phyloP scores from a whole-genome alignment of 2,329 filamentous ascomycete species.

The Coniochaeta sp. region DNA sequence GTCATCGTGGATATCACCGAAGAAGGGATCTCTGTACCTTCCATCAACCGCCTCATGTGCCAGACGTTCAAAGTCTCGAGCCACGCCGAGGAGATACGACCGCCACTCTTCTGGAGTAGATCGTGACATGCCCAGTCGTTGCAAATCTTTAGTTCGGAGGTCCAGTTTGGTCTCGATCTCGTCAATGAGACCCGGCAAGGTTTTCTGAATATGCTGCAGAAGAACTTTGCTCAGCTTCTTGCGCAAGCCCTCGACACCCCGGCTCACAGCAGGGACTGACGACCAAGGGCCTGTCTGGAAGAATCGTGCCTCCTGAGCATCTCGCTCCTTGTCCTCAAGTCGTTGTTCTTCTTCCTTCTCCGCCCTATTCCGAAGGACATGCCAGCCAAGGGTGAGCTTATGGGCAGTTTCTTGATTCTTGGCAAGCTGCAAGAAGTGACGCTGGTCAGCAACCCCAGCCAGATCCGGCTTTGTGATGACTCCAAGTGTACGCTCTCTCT shows the following conservation, averaged over 20 bases:
- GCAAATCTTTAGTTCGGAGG: constrained; percentile 10
- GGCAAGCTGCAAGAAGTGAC: constrained; percentile 26
- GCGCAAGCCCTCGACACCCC: constrained; percentile 27
- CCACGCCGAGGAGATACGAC: constrained; percentile 26
- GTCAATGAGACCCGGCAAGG: constrained; percentile 17
- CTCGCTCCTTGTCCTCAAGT: constrained; percentile 9
- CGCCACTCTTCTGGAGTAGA: constrained; percentile 20
- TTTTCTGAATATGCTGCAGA: constrained; percentile 21
- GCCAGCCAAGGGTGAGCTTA: constrained; percentile 22
- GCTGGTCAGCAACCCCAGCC: constrained; percentile 27
- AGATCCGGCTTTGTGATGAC: constrained; percentile 52
- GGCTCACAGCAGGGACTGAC: constrained; percentile 18
- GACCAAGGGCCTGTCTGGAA: constrained; percentile 18
- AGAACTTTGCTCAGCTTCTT: constrained; percentile 28
- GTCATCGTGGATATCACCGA: constrained; percentile 19
- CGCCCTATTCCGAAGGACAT: constrained; percentile 34
- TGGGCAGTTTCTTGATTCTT: constrained; percentile 17
- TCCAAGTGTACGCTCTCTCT: constrained; percentile 41
- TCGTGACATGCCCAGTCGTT: constrained; percentile 18
- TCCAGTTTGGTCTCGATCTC: constrained; percentile 17
- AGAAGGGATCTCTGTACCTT: constrained; percentile 31
- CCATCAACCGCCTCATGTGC: constrained; percentile 30
- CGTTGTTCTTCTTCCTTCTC: constrained; percentile 13
- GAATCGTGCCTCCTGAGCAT: constrained; percentile 12
- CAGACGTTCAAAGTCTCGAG: constrained; percentile 28